Conservation (phyloP, 1,139 yeast species). For the Casaregolazyma lundiana region DNA sequence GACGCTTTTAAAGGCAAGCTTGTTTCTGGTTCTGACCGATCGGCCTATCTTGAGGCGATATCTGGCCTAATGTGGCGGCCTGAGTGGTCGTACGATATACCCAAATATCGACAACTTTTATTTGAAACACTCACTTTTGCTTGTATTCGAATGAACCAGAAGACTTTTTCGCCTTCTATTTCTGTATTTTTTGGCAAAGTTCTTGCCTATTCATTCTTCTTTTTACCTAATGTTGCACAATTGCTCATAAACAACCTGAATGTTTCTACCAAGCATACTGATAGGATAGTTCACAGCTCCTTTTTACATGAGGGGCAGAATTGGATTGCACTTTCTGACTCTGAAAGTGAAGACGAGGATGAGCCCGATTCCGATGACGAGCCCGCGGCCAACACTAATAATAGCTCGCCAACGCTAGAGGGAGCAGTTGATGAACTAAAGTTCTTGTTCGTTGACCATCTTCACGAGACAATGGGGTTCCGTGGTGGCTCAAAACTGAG, state of each 20-base stretch:
- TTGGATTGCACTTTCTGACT: conserved; percentile 22
- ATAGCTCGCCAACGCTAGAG: conserved; percentile 14
- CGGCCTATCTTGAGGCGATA: conserved; percentile 70
- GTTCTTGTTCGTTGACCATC: conserved; percentile 26
- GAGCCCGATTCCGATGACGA: conserved; percentile 22
- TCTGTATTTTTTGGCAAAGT: conserved; percentile 79
- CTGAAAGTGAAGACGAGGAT: conserved; percentile 4
- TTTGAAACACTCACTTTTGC: conserved; percentile 54
- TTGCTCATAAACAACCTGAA: conserved; percentile 60
- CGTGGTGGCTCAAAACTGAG: conserved; percentile 7
- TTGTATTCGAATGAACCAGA: conserved; percentile 46
- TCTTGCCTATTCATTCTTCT: conserved; percentile 62
- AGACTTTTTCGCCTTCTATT: conserved; percentile 53
- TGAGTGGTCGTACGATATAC: conserved; percentile 49
- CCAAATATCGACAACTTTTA: conserved; percentile 31
- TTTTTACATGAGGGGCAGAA: conserved; percentile 10
- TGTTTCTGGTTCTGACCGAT: conserved; percentile 50
- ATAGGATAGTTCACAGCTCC: conserved; percentile 1
- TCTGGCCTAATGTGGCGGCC: conserved; percentile 58
- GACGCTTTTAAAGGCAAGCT: conserved; percentile 35
- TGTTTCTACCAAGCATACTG: conserved; percentile 30
- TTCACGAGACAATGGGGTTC: conserved; percentile 25
- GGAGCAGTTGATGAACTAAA: conserved; percentile 20
- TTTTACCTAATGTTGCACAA: conserved; percentile 56
- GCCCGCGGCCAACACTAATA: not conserved